phyloP scores from a whole-genome alignment of 2,329 filamentous ascomycete species.

The Colletotrichum lindemuthianum region DNA sequence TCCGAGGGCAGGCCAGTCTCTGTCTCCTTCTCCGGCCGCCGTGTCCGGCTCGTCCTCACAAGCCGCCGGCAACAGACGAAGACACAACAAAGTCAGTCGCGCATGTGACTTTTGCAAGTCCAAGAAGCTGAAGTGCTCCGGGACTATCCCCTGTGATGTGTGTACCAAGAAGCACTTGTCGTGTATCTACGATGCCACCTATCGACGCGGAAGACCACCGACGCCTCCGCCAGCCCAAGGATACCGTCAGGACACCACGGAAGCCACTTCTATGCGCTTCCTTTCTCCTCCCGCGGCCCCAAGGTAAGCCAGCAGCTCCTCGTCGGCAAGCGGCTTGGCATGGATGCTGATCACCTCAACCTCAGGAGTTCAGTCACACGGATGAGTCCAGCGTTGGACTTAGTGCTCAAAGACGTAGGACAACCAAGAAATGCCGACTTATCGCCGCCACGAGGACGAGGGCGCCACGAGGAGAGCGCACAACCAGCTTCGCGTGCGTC shows the following conservation, averaged over 20 bases:
- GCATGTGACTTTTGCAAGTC: constrained; percentile 52
- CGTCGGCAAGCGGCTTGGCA: no score
- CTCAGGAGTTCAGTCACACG: background rate
- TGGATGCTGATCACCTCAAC: no score
- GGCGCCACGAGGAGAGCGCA: constrained; percentile 24
- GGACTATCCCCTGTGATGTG: constrained; percentile 47
- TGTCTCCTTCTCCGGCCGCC: background rate
- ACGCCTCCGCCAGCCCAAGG: constrained; percentile 42
- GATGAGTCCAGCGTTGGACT: background rate
- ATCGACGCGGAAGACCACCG: constrained; percentile 49
- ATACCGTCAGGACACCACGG: background rate
- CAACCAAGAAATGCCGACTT: background rate
- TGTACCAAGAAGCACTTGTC: constrained; percentile 43
- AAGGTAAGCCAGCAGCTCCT: background rate
- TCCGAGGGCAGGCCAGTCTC: background rate
- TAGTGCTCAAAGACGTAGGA: constrained; percentile 2
- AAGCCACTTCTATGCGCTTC: background rate
- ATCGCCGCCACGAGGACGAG: background rate
- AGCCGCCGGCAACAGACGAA: constrained; percentile 20
- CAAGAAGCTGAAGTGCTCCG: constrained; percentile 50
- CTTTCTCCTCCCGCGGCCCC: background rate
- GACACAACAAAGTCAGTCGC: constrained; percentile 46
- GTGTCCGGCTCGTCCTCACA: background rate
- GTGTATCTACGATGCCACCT: constrained; percentile 49
- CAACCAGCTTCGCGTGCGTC: constrained; percentile 34